Base-by-base conservation (phyloP, 2,329 filamentous ascomycete species). In the Curvularia sp. region DNA sequence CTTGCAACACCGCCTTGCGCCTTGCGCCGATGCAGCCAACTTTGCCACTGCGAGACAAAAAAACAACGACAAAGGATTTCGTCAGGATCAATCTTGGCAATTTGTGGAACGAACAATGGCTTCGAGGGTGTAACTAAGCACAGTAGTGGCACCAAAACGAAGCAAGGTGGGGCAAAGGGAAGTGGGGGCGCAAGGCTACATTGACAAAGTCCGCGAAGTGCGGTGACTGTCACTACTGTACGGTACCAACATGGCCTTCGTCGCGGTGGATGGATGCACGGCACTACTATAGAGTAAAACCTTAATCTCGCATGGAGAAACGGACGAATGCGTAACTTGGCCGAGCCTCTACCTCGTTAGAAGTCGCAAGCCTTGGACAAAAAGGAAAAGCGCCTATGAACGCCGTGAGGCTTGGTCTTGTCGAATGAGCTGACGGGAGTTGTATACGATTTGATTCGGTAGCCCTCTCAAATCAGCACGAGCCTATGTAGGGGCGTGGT, bases 91-190 rank as follows among this genome's bases (percentile, higher is more conserved):
- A 22, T 49, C 35, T 49, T 39, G 20, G 33, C 7, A 5, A 22
- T 5, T 49, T 12, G 33, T 28, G 30, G 47, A 26, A 38, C 7
- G 10, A 39, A 24, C 20, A 26, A 26, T 49, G 18, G 30, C 20
- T 12, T 13, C 5, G 13, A 38, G 31, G 15, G 24, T 18, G 31
- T 39, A 41, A 38, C 33, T 15, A 35, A 24, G 13, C 38, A 50
- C 9, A 15, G n/a, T 41, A 8, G 35, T 38, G 52, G 43, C 48
- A 26, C 8, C 31, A 48, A 33, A 55, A 39, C 49, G 58, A 60
- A 66, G 61, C 60, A 64, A 60, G 53, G 59, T 50, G 67, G 66
- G 60, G 61, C 67, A 66, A 64, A 58, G 52, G 60, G 63, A 26
- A 13, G 39, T 55, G 64, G 59, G 68, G 60, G 60, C 62, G 61